Conservation (phyloP, 805 yeast species). For the Nakazawaea ishiwadae region DNA sequence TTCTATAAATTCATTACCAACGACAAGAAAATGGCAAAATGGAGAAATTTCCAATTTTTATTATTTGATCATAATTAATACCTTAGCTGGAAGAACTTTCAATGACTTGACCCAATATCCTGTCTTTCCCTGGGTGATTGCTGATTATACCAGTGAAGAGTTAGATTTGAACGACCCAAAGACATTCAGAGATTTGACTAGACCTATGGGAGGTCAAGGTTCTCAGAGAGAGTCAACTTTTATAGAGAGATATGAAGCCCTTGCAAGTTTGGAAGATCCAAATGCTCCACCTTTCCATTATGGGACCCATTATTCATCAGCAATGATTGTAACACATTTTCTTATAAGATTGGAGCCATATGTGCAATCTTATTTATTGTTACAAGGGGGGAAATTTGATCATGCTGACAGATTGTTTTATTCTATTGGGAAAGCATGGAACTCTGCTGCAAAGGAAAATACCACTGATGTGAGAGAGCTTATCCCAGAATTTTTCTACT, state of each 20-base stretch:
- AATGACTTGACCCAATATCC: constrained; percentile 91
- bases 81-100: constrained; percentile 83
- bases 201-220: constrained; percentile 91
- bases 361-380: constrained; percentile 68
- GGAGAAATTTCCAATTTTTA: constrained; percentile 83
- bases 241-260: constrained; percentile 66
- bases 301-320: constrained; percentile 91
- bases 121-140: constrained; percentile 86
- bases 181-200: constrained; percentile 68
- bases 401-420: constrained; percentile 81
- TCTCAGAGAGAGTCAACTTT: constrained; percentile 56
- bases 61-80: constrained; percentile 74
- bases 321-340: constrained; percentile 86
- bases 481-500: constrained; percentile 78
- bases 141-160: constrained; percentile 70
- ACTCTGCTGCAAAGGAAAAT: constrained; percentile 70
- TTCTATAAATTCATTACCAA: constrained; percentile 31
- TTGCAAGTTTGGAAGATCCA: constrained; percentile 54
- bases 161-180: constrained; percentile 62
- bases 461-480: constrained; percentile 87
- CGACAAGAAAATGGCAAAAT: constrained; percentile 66
- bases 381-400: constrained; percentile 88
- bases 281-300: constrained; percentile 78
- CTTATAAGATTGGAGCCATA: constrained; percentile 75
- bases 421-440: constrained; percentile 76